A percentile compares a stretch with the other conserved stretches of the same genome.
phyloP scores from a whole-genome alignment of 139 green algal genomes.

The Pleodorina starrii region DNA sequence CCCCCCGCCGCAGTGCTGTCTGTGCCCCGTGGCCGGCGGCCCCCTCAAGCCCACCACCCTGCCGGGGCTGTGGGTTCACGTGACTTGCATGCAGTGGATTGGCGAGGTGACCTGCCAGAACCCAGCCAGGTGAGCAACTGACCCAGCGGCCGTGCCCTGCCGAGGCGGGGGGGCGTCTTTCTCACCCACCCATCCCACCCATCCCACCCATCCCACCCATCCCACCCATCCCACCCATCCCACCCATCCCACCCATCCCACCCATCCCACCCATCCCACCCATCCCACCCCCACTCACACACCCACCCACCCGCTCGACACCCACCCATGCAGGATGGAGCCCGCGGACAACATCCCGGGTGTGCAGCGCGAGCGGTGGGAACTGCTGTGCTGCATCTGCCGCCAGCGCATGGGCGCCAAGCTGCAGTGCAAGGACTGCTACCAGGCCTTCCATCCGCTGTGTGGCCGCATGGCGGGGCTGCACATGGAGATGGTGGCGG shows the following conservation, averaged over 20 bases:
- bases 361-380: conserved; percentile 93
- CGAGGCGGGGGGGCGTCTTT: neutral
- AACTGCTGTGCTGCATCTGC: conserved; percentile 91
- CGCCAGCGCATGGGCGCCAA: conserved; percentile 90
- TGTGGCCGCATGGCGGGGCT: conserved; percentile 89
- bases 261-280: too few relatives aligned
- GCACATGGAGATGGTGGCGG: conserved; percentile 83
- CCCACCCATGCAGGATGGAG: conserved; percentile 86
- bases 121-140: conserved; percentile 32
- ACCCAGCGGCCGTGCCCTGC: too few relatives aligned
- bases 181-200: neutral
- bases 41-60: conserved; percentile 91
- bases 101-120: conserved; percentile 72
- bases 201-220: too few relatives aligned
- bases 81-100: conserved; percentile 92
- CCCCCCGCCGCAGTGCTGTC: conserved; percentile 86
- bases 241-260: too few relatives aligned
- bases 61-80: conserved; percentile 85
- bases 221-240: too few relatives aligned
- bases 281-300: too few relatives aligned
- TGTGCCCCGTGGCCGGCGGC: conserved; percentile 91
- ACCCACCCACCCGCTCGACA: too few relatives aligned
- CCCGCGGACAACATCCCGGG: conserved; percentile 82
- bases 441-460: conserved; percentile 90
- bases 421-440: conserved; percentile 94